Base-by-base conservation (phyloP, 228 moss, liverwort and hornwort species). In the Sphagnum magellanicum region DNA sequence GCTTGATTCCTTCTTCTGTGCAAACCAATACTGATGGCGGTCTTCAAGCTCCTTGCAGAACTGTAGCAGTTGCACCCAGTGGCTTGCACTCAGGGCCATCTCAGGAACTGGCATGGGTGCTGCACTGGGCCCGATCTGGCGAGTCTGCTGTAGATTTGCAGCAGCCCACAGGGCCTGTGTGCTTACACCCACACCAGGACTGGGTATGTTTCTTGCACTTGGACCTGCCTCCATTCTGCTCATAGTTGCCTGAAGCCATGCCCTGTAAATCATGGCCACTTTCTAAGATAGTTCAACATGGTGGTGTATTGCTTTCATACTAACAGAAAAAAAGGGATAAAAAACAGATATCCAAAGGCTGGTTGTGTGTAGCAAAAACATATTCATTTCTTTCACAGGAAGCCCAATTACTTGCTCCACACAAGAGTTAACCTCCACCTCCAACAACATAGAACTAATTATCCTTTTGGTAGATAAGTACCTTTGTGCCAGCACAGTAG, bases 31-130 rank as follows among this genome's bases (percentile, higher is more conserved):
- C 69, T 70, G 72, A 13, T 76, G 72, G 4, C 67, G 55, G 16
- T 81, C 73, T 9, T 81, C 76, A 5, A 81, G 66, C 16, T 81
- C 76, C 66, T 74, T 81, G 49, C 74, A 74, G 12, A 51, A 68
- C 15, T 67, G 70, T 48, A 76, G 66, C 32, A 76, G 50, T 55
- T 60, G 58, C 9, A 70, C 64, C 59, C 73, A 63, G 67, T 70
- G 46, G 8, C 58, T 74, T 10, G 63, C 49, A 47, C 66, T 32
- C n/a, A 50, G 5, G 57, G 66, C 55, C 61, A 50, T 55, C 4
- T 50, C 69, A 58, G 74, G 52, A 49, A 61, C 8, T 16, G 69
- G 69, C 53, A 55, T 49, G 59, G 64, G 10, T 49, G 52, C 69
- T 55, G 63, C 12, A 50, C 57, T 57, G 10, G 69, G 68, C 66